Evolutionary conservation across 2,329 filamentous ascomycete genomes (phyloP).

Genomic region (Exophiala sp.): DNA sequence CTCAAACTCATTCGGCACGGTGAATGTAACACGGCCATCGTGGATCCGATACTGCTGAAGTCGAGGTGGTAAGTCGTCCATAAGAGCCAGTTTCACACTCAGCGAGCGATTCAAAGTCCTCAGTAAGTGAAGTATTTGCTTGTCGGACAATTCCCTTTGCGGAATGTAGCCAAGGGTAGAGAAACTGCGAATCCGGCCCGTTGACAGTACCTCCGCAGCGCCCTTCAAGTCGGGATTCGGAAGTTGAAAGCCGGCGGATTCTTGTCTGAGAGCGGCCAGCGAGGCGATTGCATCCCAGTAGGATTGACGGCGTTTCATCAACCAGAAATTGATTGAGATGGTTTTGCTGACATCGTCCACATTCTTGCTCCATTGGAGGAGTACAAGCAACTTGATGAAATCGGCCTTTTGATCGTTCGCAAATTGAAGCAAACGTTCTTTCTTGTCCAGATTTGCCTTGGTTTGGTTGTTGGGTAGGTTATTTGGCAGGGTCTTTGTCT

Average conservation of each 20-base stretch:
- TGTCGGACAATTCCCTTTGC: constrained; percentile 62
- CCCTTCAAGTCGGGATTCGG: constrained; percentile 88
- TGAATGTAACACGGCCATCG: constrained; percentile 86
- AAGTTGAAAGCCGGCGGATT: constrained; percentile 65
- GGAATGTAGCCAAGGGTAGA: constrained; percentile 76
- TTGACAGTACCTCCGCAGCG: constrained; percentile 76
- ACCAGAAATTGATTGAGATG: constrained; percentile 76
- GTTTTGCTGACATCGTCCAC: constrained; percentile 74
- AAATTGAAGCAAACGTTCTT: constrained; percentile 67
- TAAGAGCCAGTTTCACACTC: constrained; percentile 73
- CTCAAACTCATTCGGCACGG: constrained; percentile 77
- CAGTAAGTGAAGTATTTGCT: constrained; percentile 67
- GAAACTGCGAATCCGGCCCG: constrained; percentile 69
- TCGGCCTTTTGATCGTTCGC: constrained; percentile 72
- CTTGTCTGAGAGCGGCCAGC: constrained; percentile 66
- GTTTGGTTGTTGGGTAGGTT: constrained; percentile 34
- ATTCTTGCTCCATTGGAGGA: constrained; percentile 82
- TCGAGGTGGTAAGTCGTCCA: constrained; percentile 73
- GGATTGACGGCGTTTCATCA: constrained; percentile 56
- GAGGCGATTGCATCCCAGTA: constrained; percentile 58
- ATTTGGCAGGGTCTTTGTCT: constrained; percentile 13
- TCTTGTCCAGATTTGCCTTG: constrained; percentile 66
- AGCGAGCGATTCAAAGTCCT: constrained; percentile 78
- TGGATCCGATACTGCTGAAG: constrained; percentile 72
- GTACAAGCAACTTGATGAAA: constrained; percentile 88